Base-by-base conservation (phyloP, 2,329 filamentous ascomycete species). In the Knoxdaviesia proteae region DNA sequence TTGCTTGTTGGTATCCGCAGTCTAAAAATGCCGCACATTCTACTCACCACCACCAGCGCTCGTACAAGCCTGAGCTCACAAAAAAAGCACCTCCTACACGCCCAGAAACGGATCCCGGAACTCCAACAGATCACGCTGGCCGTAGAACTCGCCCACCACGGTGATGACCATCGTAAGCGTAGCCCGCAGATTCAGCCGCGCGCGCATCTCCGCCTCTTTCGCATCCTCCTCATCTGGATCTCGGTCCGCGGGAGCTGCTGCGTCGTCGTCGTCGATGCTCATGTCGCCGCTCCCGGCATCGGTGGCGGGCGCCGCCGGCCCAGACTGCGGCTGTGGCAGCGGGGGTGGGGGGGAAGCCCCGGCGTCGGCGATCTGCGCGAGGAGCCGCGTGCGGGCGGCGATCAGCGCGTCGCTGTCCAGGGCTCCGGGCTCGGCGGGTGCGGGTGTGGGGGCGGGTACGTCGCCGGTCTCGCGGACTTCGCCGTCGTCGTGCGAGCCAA, bases 81-180 rank as follows among this genome's bases (percentile, higher is more conserved):
- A 20, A 20, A 20, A 20, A 20, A 20, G 3, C 20, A 20, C 6
- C n/a, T 5, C 8, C 55, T 58, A 64, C 49, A 65, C 54, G 34
- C 61, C 60, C 29, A 64, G 60, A 51, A 74, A 76, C 4, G 71
- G 70, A 47, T 79, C 71, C 45, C 84, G 71, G 47, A 78, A 81
- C 51, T 81, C 75, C 40, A 94, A 68, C 47, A 94, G 60, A 58
- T 96, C 88, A 49, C 79, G 69, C 60, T 96, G 88, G 1, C 88
- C 86, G 59, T 87, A 96, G 49, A 82, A 75, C 59, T 94, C 86
- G 51, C 84, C 87, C 40, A 81, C 78, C 34, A 94, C 69, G 0
- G 83, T 90, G 50, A 94, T 64, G 42, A 94, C 83, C 84, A 93
- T 93, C 59, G 92, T 87, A 34, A 94, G 65, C 36, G 84, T 86